These are phyloP conservation scores for Chrysanthemum seticuspe DNA, from an alignment of 129 eudicot species.

Conservation along the genomic window DNA sequence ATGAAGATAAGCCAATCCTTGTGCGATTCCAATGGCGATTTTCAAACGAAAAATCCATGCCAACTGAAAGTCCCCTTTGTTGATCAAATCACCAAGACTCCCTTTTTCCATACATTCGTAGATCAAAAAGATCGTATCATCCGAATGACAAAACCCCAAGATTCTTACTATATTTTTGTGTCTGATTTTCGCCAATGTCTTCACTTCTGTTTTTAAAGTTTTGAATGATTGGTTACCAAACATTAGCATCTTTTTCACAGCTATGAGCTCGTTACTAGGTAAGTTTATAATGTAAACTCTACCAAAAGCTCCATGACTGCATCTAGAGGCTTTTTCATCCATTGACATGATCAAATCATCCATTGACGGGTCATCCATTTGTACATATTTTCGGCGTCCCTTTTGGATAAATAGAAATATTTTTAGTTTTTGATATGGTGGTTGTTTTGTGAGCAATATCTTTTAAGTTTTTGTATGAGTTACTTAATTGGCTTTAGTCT, in stretches of 20 bases:
- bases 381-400: too few relatives aligned
- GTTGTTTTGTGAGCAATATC: conserved; percentile 5
- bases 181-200: conserved; percentile 73
- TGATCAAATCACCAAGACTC: conserved; percentile 76
- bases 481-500: too few relatives aligned
- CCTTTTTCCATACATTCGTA: conserved; percentile 74
- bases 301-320: conserved; percentile 66
- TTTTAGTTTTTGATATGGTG: conserved; percentile 3
- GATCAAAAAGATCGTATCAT: conserved; percentile 65
- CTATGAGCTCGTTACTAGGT: conserved; percentile 83
- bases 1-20: conserved; percentile 83
- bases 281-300: conserved; percentile 64
- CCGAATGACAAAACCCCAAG: conserved; percentile 76
- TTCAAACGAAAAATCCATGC: conserved; percentile 70
- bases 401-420: too few relatives aligned
- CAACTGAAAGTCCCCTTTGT: conserved; percentile 46
- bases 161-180: conserved; percentile 70
- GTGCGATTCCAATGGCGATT: conserved; percentile 84
- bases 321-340: conserved; percentile 67
- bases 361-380: too few relatives aligned
- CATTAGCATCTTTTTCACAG: conserved; percentile 58
- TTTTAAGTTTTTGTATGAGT: too few relatives aligned
- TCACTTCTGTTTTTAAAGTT: conserved; percentile 62
- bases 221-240: conserved; percentile 63
- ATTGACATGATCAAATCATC: conserved; percentile 71